Percentiles rank a stretch among this genome's conserved stretches.
phyloP scores from a whole-genome alignment of 2,329 filamentous ascomycete species.

The Incumbomyces lentus region DNA sequence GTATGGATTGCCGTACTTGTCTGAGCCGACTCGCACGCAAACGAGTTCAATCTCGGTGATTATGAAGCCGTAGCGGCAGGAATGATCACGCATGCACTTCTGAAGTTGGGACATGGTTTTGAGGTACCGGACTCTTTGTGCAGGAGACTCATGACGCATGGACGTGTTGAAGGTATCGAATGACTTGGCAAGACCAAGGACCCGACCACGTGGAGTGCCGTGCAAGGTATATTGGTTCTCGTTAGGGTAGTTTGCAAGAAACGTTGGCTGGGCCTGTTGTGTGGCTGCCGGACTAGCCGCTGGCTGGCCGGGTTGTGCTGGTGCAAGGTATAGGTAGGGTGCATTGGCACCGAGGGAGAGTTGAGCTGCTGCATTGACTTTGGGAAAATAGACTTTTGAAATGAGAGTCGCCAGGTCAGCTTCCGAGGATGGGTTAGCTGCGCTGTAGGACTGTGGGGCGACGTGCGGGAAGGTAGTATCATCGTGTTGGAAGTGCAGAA shows the following conservation, averaged over 20 bases:
- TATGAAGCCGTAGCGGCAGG: constrained; percentile 89
- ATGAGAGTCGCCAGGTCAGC: constrained; percentile 64
- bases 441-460: constrained; percentile 26
- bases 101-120: constrained; percentile 78
- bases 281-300: constrained; percentile 24
- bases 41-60: constrained; percentile 93
- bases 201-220: constrained; percentile 47
- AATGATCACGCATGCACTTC: constrained; percentile 84
- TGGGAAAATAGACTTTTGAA: constrained; percentile 67
- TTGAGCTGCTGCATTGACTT: constrained; percentile 74
- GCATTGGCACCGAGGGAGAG: constrained; percentile 62
- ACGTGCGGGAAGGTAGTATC: constrained; percentile 40
- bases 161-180: constrained; percentile 93
- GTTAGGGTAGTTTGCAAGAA: constrained; percentile 44
- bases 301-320: constrained; percentile 20
- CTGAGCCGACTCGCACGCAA: constrained; percentile 67
- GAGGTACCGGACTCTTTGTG: constrained; percentile 81
- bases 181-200: constrained; percentile 78
- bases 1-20: constrained; percentile 56
- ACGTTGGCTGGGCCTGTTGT: constrained; percentile 38
- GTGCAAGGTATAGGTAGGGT: constrained; percentile 33
- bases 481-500: constrained; percentile 62
- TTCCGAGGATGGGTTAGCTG: constrained; percentile 68
- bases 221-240: constrained; percentile 36
- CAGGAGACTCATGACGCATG: constrained; percentile 76